Evolutionary conservation across 1,139 yeast species (phyloP).

Genomic region (Magnusiomyces paraingens): DNA sequence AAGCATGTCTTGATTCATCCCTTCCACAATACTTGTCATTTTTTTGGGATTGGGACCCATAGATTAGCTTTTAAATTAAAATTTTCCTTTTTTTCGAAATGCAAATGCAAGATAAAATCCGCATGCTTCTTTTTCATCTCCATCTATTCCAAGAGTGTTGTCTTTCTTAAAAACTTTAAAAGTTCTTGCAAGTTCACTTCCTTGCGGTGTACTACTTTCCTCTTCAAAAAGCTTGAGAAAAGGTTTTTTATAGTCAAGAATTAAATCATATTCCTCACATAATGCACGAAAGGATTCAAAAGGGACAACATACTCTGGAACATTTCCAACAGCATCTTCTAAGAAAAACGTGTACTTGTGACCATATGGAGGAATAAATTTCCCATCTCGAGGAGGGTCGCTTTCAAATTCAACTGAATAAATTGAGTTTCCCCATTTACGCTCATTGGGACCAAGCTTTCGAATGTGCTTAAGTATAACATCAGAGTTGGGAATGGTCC

Average conservation of each 20-base stretch:
- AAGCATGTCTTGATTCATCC: slow-evolving; percentile 5
- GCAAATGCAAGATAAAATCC: slow-evolving; percentile 78
- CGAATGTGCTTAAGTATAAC: slow-evolving; percentile 61
- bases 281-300: slow-evolving; percentile 77
- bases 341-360: slow-evolving; percentile 74
- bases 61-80: neutral
- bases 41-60: slow-evolving; percentile 18
- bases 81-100: slow-evolving; percentile 47
- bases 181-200: slow-evolving; percentile 8
- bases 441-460: slow-evolving; percentile 42
- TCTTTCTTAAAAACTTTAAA: slow-evolving; percentile 43
- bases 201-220: slow-evolving; percentile 51
- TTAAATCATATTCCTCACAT: slow-evolving; percentile 68
- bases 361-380: slow-evolving; percentile 72
- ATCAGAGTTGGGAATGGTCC: slow-evolving; percentile 92
- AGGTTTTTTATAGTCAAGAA: slow-evolving; percentile 64
- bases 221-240: slow-evolving; percentile 78
- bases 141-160: slow-evolving; percentile 82
- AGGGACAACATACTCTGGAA: slow-evolving; percentile 97
- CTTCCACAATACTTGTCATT: slow-evolving; percentile 17
- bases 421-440: slow-evolving; percentile 77
- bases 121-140: slow-evolving; percentile 86
- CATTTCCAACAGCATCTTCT: slow-evolving; percentile 91
- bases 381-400: slow-evolving; percentile 66
- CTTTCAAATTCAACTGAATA: slow-evolving; percentile 75